Percentiles rank a stretch among this genome's conserved stretches.
Evolutionary conservation across 164 flowering plant species (phyloP).

Genomic region (Magnolia sinica): DNA sequence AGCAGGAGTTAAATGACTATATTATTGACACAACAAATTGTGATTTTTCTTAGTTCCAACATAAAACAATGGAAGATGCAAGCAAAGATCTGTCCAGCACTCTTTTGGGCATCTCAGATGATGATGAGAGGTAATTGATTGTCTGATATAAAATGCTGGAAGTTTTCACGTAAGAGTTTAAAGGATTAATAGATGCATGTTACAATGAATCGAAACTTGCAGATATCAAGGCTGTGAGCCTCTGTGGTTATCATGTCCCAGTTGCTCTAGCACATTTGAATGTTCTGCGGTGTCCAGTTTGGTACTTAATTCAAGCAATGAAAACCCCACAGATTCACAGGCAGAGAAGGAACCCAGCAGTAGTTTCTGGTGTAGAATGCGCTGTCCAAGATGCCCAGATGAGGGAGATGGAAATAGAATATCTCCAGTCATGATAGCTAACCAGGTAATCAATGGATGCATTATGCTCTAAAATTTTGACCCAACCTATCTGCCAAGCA

Average conservation of each 20-base stretch:
- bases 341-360: slow-evolving; percentile 27
- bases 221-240: slow-evolving; percentile 85
- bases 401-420: slow-evolving; percentile 58
- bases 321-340: slow-evolving; percentile 23
- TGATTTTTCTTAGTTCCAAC: slow-evolving; percentile 51
- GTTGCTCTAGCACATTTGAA: slow-evolving; percentile 71
- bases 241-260: slow-evolving; percentile 74
- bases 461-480: background rate
- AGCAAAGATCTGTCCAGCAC: slow-evolving; percentile 48
- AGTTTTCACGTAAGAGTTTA: background rate
- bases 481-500: background rate
- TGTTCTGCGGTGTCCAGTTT: slow-evolving; percentile 69
- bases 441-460: slow-evolving; percentile 57
- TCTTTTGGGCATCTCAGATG: slow-evolving; percentile 48
- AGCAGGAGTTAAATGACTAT: background rate
- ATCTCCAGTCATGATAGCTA: slow-evolving; percentile 70
- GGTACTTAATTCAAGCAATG: slow-evolving; percentile 28
- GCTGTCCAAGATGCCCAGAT: slow-evolving; percentile 77
- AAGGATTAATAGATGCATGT: background rate
- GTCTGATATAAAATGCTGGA: background rate
- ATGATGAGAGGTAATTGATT: slow-evolving; percentile 72
- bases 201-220: slow-evolving; percentile 27
- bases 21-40: slow-evolving; percentile 1
- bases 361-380: slow-evolving; percentile 61
- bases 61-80: slow-evolving; percentile 46